Conservation (phyloP, 176 grass and related monocot species). For the Oropetium thomaeum region DNA sequence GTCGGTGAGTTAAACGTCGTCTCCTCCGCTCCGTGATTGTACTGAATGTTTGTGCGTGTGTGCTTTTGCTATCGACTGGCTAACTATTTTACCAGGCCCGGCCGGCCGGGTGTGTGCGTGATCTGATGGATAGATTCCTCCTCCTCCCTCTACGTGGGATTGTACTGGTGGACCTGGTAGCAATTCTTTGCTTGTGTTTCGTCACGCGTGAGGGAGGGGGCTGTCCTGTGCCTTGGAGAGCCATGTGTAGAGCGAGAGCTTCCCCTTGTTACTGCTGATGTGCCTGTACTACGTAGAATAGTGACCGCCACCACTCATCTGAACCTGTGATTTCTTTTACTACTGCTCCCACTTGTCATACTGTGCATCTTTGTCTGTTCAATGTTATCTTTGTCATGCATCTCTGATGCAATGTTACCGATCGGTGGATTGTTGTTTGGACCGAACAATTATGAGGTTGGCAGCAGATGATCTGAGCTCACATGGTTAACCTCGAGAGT, state of each 20-base stretch:
- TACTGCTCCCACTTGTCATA: too few relatives aligned
- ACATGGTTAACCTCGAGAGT: background rate
- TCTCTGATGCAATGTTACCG: too few relatives aligned
- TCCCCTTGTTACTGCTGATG: background rate
- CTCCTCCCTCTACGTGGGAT: too few relatives aligned
- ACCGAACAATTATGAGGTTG: too few relatives aligned
- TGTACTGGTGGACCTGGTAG: background rate
- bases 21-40: background rate
- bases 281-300: too few relatives aligned
- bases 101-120: background rate
- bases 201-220: background rate
- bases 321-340: slow-evolving; percentile 31
- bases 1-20: background rate
- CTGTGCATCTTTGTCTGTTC: too few relatives aligned
- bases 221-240: background rate
- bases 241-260: background rate
- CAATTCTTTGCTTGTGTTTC: background rate
- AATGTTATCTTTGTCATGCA: too few relatives aligned
- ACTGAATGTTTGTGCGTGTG: background rate
- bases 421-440: too few relatives aligned
- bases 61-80: too few relatives aligned
- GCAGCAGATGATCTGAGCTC: too few relatives aligned
- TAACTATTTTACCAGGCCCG: background rate
- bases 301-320: background rate
- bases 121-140: slow-evolving; percentile 17